Evolutionary conservation across 441 rosid genomes (phyloP).

Genomic region (Syzygium syzygioides): DNA sequence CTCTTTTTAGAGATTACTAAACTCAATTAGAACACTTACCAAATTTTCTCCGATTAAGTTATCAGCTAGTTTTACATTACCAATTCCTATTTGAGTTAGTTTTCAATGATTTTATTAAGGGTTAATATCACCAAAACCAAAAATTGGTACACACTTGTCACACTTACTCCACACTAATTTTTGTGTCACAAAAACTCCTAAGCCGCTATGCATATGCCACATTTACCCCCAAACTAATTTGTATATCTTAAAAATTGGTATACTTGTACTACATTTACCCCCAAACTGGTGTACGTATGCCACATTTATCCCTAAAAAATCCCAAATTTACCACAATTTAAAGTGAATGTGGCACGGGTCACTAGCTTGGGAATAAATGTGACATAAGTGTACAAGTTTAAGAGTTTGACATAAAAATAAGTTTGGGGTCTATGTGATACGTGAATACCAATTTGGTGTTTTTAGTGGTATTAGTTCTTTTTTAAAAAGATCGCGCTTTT

Average conservation of each 20-base stretch:
- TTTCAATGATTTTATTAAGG: background rate
- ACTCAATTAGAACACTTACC: background rate
- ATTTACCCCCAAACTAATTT: background rate
- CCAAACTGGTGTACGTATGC: background rate
- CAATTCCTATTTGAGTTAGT: background rate
- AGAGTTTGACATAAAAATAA: background rate
- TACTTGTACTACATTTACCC: accelerated
- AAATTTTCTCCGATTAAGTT: background rate
- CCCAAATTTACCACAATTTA: background rate
- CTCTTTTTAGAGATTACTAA: background rate
- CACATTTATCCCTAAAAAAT: background rate
- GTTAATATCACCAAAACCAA: background rate
- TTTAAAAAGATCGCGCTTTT: accelerated
- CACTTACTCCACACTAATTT: background rate
- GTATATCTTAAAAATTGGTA: accelerated
- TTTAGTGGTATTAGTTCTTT: background rate
- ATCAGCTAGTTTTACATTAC: background rate
- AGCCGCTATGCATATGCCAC: background rate
- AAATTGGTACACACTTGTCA: accelerated
- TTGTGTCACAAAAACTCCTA: background rate
- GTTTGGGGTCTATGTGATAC: background rate
- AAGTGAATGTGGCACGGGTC: background rate
- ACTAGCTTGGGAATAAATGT: background rate
- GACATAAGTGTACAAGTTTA: background rate
- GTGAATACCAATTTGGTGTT: accelerated